Base-by-base conservation (phyloP, 2,329 filamentous ascomycete genomes). In the Cryoendolithus antarcticus region DNA sequence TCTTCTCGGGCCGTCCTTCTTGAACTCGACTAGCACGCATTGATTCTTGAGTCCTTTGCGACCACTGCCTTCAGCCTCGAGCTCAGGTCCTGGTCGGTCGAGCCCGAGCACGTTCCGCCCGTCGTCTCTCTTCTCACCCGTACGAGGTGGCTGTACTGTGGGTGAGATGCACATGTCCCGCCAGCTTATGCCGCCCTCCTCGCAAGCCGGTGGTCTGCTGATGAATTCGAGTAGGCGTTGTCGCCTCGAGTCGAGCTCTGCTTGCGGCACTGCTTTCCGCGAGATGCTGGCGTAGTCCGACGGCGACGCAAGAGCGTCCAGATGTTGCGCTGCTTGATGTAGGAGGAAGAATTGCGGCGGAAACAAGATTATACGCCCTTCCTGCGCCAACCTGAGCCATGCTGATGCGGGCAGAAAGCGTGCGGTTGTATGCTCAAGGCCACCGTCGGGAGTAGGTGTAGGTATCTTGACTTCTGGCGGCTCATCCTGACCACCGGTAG, bases 311-410 rank as follows among this genome's bases (percentile, higher is more conserved):
- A 58, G 41, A 9, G 44, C 42, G 37, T 58, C 55, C 19, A 58
- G 48, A 34, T 48, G 46, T 35, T 58, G 55, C 3, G 55, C 55
- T 0, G 57, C 48, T 13, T 82, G 61, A 28, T 69, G 63, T 8
- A 86, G 67, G 3, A 91, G 70, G 60, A 82, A 86, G 55, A 80
- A 81, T 55, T 96, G 91, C 0, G 91, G 91, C 3, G 91, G 91
- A 55, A 93, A 95, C 4, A 98, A 65, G 42, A 93, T 82, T 44
- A 95, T 77, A 30, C 82, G 70, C 21, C 77, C 78, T 3, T 58
- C 58, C 2, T 67, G 62, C 3, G 82, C 80, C 37, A 74, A 69
- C 4, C 64, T 60, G 13, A 94, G 65, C 81, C 88, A 95, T 13
- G 70, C 67, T 3, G 68, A 61, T 0, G 82, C 75, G 2, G 77